Evolutionary conservation across 768 basidiomycete species (phyloP).

Genomic region (Coprinopsis marcescibilis): DNA sequence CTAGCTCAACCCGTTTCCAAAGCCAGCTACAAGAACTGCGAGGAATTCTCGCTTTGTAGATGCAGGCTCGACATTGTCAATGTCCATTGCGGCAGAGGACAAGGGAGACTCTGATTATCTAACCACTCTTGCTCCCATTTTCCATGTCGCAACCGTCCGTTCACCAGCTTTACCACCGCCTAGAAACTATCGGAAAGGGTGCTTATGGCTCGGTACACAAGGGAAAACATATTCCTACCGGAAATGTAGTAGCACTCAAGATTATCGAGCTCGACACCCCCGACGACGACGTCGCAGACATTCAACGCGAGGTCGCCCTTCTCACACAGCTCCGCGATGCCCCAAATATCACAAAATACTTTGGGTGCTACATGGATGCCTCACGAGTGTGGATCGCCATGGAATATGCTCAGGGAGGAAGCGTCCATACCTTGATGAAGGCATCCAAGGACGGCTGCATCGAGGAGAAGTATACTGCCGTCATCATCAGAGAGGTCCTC

Average conservation of each 20-base stretch:
- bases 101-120: constrained; percentile 9
- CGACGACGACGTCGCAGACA: constrained; percentile 95
- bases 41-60: constrained; percentile 71
- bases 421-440: constrained; percentile 90
- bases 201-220: constrained; percentile 96
- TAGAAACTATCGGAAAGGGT: constrained; percentile 93
- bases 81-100: constrained; percentile 45
- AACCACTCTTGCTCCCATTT: neutral
- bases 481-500: constrained; percentile 88
- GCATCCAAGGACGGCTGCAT: constrained; percentile 66
- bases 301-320: constrained; percentile 92
- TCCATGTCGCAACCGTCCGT: constrained; percentile 51
- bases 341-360: constrained; percentile 91
- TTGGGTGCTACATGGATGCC: constrained; percentile 92
- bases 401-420: constrained; percentile 96
- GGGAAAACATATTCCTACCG: constrained; percentile 77
- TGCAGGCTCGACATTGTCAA: constrained; percentile 49
- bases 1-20: constrained; percentile 76
- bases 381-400: constrained; percentile 98
- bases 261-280: constrained; percentile 97
- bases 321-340: constrained; percentile 86
- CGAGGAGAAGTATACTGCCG: constrained; percentile 84
- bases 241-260: constrained; percentile 92
- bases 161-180: constrained; percentile 75
- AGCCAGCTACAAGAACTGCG: constrained; percentile 84